Evolutionary conservation across 495 filamentous ascomycete genomes (phyloP).

Genomic region (Baudoinia panamericana): DNA sequence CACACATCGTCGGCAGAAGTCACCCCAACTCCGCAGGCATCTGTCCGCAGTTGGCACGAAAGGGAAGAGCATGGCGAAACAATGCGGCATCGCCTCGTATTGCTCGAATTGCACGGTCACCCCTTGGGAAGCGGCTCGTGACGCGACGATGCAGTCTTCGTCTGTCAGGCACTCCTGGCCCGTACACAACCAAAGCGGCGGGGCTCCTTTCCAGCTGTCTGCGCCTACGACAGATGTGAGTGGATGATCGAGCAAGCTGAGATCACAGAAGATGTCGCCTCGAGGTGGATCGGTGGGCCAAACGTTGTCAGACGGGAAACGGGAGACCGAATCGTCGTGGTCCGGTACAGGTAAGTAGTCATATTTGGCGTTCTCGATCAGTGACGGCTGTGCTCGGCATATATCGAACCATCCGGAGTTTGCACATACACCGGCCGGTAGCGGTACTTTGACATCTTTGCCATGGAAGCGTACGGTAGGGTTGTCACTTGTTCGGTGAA

Average conservation of each 20-base stretch:
- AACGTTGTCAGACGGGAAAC: conserved; percentile 46
- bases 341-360: conserved; percentile 57
- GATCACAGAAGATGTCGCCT: conserved; percentile 53
- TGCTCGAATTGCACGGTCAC: conserved; percentile 56
- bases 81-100: conserved; percentile 85
- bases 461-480: conserved; percentile 52
- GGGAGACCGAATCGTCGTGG: conserved; percentile 19
- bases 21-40: conserved; percentile 44
- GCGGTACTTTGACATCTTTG: conserved; percentile 41
- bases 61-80: conserved; percentile 54
- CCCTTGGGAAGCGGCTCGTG: conserved; percentile 44
- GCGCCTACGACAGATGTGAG: conserved; percentile 58
- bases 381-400: conserved; percentile 58
- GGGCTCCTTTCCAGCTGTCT: conserved; percentile 48
- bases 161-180: conserved; percentile 73
- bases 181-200: conserved; percentile 59
- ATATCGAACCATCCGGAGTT: conserved; percentile 69
- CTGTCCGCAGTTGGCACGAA: conserved; percentile 33
- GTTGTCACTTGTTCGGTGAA: conserved; percentile 37
- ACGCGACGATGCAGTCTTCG: conserved; percentile 51
- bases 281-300: conserved; percentile 68
- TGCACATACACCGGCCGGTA: conserved; percentile 57
- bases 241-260: conserved; percentile 53
- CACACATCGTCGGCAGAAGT: conserved; percentile 41
- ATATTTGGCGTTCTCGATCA: conserved; percentile 45